A percentile compares a stretch with the other conserved stretches of the same genome.
Conservation (phyloP, 208 protist species). For the Perkinsela sp. region DNA sequence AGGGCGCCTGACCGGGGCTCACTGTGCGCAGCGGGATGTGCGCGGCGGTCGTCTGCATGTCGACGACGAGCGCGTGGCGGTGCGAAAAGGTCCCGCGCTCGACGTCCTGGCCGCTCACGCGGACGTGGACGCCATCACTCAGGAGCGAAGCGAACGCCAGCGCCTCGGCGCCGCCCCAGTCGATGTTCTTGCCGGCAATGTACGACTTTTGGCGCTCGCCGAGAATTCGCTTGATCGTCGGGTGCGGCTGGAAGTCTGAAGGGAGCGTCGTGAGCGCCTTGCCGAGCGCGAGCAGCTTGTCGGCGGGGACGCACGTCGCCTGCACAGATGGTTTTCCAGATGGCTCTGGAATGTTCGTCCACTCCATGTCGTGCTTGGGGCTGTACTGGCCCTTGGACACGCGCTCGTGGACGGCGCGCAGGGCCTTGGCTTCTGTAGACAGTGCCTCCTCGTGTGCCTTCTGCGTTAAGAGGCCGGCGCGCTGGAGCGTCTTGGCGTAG, state of each 20-base stretch:
- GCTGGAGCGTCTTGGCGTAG: slow-evolving; percentile 50
- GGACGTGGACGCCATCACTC: slow-evolving; percentile 68
- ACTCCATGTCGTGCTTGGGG: not conserved
- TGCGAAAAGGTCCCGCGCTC: slow-evolving; percentile 94
- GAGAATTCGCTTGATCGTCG: slow-evolving; percentile 63
- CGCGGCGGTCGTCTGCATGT: slow-evolving; percentile 66
- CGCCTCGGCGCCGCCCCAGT: slow-evolving; percentile 80
- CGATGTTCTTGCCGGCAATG: slow-evolving; percentile 41
- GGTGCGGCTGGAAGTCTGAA: slow-evolving; percentile 45
- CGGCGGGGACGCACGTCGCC: slow-evolving; percentile 37
- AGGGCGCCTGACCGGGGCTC: slow-evolving; percentile 17
- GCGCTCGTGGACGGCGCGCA: not conserved
- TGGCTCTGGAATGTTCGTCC: not conserved
- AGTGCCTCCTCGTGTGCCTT: slow-evolving; percentile 12
- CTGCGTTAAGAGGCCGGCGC: slow-evolving; percentile 31
- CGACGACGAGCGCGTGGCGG: slow-evolving; percentile 76
- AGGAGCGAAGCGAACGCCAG: slow-evolving; percentile 74
- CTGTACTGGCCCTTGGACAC: not conserved
- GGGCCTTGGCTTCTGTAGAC: not conserved
- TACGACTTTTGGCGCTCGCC: slow-evolving; percentile 43
- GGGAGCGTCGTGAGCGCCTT: slow-evolving; percentile 55
- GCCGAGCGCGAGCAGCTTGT: slow-evolving; percentile 23
- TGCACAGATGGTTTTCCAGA: slow-evolving; percentile 4
- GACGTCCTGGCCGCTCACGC: slow-evolving; percentile 80
- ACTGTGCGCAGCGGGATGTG: slow-evolving; percentile 41